phyloP scores from a whole-genome alignment of 2,329 filamentous ascomycete genomes.

The Monosporascus ibericus region DNA sequence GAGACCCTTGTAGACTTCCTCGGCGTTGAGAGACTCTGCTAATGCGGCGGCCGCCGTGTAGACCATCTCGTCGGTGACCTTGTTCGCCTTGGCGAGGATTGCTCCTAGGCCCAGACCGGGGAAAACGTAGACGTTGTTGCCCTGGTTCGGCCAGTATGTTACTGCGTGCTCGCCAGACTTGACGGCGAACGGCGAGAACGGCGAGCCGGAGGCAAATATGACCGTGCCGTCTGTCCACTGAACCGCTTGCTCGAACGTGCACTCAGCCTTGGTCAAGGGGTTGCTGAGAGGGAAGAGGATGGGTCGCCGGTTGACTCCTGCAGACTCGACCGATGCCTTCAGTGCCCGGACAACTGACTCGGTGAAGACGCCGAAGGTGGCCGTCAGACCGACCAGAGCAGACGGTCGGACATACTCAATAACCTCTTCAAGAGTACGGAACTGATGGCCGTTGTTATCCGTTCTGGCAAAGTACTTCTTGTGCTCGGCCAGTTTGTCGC shows the following conservation, averaged over 20 bases:
- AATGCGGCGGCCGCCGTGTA: constrained; percentile 86
- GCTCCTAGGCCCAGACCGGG: constrained; percentile 90
- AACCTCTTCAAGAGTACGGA: constrained; percentile 80
- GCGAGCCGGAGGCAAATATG: constrained; percentile 92
- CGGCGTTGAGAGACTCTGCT: constrained; percentile 67
- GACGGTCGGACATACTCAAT: constrained; percentile 94
- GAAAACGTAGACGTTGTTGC: constrained; percentile 91
- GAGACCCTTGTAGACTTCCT: constrained; percentile 76
- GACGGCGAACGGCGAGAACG: constrained; percentile 69
- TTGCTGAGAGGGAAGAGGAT: constrained; percentile 97
- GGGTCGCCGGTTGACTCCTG: constrained; percentile 66
- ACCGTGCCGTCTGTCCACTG: constrained; percentile 84
- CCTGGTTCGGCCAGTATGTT: constrained; percentile 74
- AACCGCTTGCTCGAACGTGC: constrained; percentile 91
- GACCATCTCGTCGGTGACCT: constrained; percentile 92
- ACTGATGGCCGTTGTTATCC: constrained; percentile 61
- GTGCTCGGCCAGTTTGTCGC: constrained; percentile 89
- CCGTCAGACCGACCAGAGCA: constrained; percentile 88
- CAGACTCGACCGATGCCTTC: constrained; percentile 56
- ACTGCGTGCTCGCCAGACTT: constrained; percentile 54
- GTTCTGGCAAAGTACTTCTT: constrained; percentile 65
- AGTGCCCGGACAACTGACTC: constrained; percentile 72
- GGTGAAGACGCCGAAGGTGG: constrained; percentile 91
- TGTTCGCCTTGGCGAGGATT: constrained; percentile 81
- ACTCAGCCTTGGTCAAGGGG: constrained; percentile 93